Conservation (phyloP, 2,329 filamentous ascomycete genomes). For the Aspergillus sp. region DNA sequence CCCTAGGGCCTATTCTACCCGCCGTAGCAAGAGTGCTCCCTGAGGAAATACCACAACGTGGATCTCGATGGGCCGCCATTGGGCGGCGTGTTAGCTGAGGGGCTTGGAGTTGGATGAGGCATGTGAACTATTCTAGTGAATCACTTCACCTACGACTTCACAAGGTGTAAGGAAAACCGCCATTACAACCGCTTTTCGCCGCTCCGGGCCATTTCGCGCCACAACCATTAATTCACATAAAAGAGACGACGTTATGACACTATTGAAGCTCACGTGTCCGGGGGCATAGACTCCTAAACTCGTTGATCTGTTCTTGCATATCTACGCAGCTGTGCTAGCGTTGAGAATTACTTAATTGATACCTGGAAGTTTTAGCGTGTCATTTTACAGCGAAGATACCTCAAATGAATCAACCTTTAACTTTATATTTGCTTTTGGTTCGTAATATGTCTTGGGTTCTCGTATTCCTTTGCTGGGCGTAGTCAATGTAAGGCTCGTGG, state of each 20-base stretch:
- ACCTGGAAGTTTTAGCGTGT: background rate
- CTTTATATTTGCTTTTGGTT: background rate
- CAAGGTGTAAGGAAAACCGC: background rate
- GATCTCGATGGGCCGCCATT: slow-evolving; percentile 26
- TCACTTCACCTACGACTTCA: background rate
- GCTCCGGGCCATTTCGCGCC: background rate
- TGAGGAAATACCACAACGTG: background rate
- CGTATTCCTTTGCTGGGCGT: background rate
- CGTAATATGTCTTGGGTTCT: background rate
- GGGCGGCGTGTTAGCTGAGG: slow-evolving; percentile 21
- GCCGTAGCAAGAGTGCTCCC: background rate
- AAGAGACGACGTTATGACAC: too few relatives aligned
- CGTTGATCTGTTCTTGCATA: background rate
- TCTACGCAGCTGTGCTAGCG: background rate
- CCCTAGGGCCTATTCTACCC: slow-evolving; percentile 7
- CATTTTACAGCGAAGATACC: background rate
- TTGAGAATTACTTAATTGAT: background rate
- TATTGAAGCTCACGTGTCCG: background rate
- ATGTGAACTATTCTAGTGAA: background rate
- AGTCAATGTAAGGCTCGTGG: background rate
- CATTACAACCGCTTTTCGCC: background rate
- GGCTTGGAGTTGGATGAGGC: background rate
- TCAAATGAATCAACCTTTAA: background rate
- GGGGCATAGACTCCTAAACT: background rate
- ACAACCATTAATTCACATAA: background rate